Evolutionary conservation across 768 basidiomycete genomes (phyloP), one percentile per base, ranked within the genome.

Genomic region (Rhodotorula taiwanensis): DNA sequence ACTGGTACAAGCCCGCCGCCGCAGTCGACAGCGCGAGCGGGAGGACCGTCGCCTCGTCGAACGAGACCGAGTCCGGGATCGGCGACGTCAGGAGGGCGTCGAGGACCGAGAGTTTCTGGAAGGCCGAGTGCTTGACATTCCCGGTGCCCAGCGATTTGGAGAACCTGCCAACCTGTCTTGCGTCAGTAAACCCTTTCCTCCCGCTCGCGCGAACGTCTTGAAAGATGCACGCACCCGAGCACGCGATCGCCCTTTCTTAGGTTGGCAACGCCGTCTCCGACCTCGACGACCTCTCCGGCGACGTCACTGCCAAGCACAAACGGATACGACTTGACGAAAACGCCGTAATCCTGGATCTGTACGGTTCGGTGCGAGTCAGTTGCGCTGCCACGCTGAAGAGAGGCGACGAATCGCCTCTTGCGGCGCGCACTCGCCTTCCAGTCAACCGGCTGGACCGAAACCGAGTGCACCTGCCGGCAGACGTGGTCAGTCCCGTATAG

Each of bases 241-340:
- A 84, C 81, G 72, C 78, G 76, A 71, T 84, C 82, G 4, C 82
- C 83, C 33, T 76, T 76, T 62, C 79, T 76, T 70, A 83, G 79
- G 36, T 75, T 74, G 20, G 74, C 76, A 13, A 84, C 83, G 2
- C 79, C 80, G 58, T 80, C 79, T 3, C 83, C 83, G 49, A 84
- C 76, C 39, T 75, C 78, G 28, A 78, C 79, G 10, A 84, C 79
- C 2, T 79, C 77, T 7, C 83, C 83, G 44, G 83, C 80, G 39
- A 77, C 75, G n/a, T 58, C 55, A 8, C 51, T 58, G 4, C 63
- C 63, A 27, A 64, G 63, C 16, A 64, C 41, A 42, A 58, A 55
- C 8, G 63, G 63, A 36, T 53, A 66, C 16, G 25, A 66, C 28
- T 77, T 75, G 44, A 79, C 71, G 57, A 77, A 77, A 31, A 76